Evolutionary conservation across 768 basidiomycete genomes (phyloP), one percentile per base, ranked within the genome.

Genomic region (Phanerochaete carnosa): DNA sequence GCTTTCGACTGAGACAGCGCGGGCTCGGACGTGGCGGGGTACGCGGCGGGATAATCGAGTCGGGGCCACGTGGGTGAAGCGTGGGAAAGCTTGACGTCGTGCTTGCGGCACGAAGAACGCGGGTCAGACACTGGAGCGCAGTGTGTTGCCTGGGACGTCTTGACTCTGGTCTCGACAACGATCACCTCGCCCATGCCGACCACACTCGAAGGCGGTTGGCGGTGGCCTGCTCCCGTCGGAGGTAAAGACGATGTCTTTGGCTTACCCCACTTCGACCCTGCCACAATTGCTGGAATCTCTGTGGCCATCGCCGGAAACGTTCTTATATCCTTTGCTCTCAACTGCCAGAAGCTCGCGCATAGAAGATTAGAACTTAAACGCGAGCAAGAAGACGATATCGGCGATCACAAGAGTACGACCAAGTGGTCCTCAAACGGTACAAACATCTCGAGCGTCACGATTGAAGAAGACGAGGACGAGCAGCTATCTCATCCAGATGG

Each of bases 261-360:
- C 68, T 76, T 85, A 23, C 87, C 87, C 29, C 75, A 79, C 66
- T 71, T 91, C 55, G 83, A 80, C 19, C 76, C 79, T 15, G 75
- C 80, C 55, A 82, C 85, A 4, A 72, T 82, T 67, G 85, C 92
- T 58, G 95, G 95, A 16, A 95, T 98, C 35, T 79, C 81, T 4
- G 85, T 95, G 35, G 89, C 94, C 3, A 83, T 96, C 58, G 78
- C 81, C 8, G 95, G 95, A 32, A 96, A 96, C 69, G 74, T 95
- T 12, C 82, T 97, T 62, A 94, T 98, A 63, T 92, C 90, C 11
- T 81, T 95, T 25, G 95, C 94, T 16, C 81, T 98, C 63, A 97
- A 97, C 74, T 77, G 91, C 33, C 95, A 98, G 74, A 98, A 97
- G 71, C 82, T 96, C 19, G 94, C 94, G 1, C 95, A 96, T 76